Base-by-base conservation (phyloP, 176 grass and related monocot genomes). In the Oryza glumipatula region DNA sequence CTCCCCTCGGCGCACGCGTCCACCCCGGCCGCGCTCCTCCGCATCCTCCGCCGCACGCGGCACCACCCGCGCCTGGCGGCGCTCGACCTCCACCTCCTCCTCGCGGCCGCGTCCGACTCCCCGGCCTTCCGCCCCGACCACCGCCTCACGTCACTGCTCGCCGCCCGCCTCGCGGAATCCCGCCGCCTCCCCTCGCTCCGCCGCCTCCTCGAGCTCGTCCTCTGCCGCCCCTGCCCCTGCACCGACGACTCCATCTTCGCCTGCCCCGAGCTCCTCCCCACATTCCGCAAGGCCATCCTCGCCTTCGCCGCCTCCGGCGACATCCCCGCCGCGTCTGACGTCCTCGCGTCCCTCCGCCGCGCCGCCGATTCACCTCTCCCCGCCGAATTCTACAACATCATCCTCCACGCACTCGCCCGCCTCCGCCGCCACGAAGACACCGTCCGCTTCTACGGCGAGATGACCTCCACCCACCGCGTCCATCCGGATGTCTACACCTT, bases 121-220 rank as follows among this genome's bases (percentile, higher is more conserved):
- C 22, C 85, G 38, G 86, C 88, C 47, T 93, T 96, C 79, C 94
- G 91, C 81, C 89, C 87, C 28, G 94, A 96, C 91, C 94, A 96
- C 84, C 7, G 64, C 77, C 82, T 90, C 24, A 91, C 92, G 8
- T 70, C 79, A 35, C 81, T 86, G 66, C 76, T 96, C 39, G 75
- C 84, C 45, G 58, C 81, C 4, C 76, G 86, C 41, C 83, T 95
- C 12, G 84, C 90, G 16, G 86, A 79, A 11, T 91, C 94, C 35
- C 82, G 86, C 24, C 91, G 94, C 63, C 68, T 91, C 41, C 82
- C 68, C 14, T 86, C 87, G 3, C 94, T 93, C 30, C 89, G 49
- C 15, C 14, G 83, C 14, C 72, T 96, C 74, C 91, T 93, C 74
- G 41, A 83, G 58, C 81, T 88, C 80, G 13, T 96, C 14, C 68